phyloP scores from a whole-genome alignment of 192 early-diverging fungal species.

The Coemansia asiatica region DNA sequence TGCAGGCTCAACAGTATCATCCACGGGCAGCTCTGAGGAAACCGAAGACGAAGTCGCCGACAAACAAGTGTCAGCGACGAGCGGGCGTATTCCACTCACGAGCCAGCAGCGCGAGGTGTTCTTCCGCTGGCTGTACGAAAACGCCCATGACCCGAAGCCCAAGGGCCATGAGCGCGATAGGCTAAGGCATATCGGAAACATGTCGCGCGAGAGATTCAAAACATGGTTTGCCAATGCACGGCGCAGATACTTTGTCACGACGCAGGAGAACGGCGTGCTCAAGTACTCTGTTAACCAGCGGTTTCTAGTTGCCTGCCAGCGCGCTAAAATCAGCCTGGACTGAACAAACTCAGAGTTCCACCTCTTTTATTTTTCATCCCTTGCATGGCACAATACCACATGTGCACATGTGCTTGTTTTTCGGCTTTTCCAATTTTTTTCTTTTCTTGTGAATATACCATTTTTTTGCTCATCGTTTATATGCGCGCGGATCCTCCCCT shows the following conservation, averaged over 20 bases:
- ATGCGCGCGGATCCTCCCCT: no score
- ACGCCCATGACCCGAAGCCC: slow-evolving; percentile 50
- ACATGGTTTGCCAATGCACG: slow-evolving; percentile 57
- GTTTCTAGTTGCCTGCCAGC: slow-evolving; percentile 41
- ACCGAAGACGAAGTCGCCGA: slow-evolving; percentile 22
- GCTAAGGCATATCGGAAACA: slow-evolving; percentile 41
- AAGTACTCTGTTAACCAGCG: slow-evolving; percentile 36
- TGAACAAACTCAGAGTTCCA: slow-evolving; percentile 1
- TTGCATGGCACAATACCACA: background rate
- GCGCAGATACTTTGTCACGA: slow-evolving; percentile 47
- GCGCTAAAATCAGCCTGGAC: slow-evolving; percentile 39
- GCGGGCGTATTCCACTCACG: slow-evolving; percentile 32
- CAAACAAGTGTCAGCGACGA: background rate
- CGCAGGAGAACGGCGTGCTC: slow-evolving; percentile 31
- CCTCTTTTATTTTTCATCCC: slow-evolving; percentile 4
- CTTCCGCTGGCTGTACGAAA: slow-evolving; percentile 48
- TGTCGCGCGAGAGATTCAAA: slow-evolving; percentile 53
- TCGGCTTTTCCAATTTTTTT: slow-evolving; percentile 5
- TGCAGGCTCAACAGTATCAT: background rate
- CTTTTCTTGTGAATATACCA: no score
- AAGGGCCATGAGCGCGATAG: slow-evolving; percentile 51
- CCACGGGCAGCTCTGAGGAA: background rate
- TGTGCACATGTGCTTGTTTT: background rate
- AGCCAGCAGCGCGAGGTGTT: slow-evolving; percentile 34
- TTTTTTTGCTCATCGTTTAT: no score